These are phyloP conservation scores for Coelastrella sp. DNA, from an alignment of 139 green algal genomes.

Conservation along the genomic window DNA sequence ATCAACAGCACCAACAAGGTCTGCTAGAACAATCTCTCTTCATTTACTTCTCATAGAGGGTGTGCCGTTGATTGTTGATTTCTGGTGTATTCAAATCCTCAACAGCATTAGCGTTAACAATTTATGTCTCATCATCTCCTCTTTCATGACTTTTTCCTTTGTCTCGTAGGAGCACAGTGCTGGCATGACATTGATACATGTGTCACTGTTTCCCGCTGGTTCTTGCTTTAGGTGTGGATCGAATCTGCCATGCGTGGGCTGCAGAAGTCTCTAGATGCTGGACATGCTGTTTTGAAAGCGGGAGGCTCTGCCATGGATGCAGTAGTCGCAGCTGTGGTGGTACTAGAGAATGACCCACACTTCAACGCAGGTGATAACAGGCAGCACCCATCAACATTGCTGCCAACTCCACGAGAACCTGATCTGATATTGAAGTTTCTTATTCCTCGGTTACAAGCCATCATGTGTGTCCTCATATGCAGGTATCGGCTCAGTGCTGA, in stretches of 20 bases:
- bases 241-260: background rate
- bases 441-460: too few species aligned
- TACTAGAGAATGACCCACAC: constrained; percentile 49
- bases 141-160: too few species aligned
- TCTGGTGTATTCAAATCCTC: too few species aligned
- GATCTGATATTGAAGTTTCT: too few species aligned
- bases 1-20: constrained; percentile 42
- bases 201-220: background rate
- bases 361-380: constrained; percentile 54
- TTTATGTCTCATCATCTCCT: too few species aligned
- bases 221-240: background rate
- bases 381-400: background rate
- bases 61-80: too few species aligned
- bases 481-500: constrained; percentile 46
- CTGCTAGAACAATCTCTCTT: too few species aligned
- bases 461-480: background rate
- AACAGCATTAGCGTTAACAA: too few species aligned
- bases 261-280: background rate
- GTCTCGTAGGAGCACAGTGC: too few species aligned
- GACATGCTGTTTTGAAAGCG: constrained; percentile 14
- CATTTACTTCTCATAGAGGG: too few species aligned
- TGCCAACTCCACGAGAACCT: background rate
- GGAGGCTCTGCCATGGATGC: constrained; percentile 55
- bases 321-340: constrained; percentile 42
- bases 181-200: background rate